phyloP scores from a whole-genome alignment of 2,329 filamentous ascomycete species.

The Pseudocercospora vitis region DNA sequence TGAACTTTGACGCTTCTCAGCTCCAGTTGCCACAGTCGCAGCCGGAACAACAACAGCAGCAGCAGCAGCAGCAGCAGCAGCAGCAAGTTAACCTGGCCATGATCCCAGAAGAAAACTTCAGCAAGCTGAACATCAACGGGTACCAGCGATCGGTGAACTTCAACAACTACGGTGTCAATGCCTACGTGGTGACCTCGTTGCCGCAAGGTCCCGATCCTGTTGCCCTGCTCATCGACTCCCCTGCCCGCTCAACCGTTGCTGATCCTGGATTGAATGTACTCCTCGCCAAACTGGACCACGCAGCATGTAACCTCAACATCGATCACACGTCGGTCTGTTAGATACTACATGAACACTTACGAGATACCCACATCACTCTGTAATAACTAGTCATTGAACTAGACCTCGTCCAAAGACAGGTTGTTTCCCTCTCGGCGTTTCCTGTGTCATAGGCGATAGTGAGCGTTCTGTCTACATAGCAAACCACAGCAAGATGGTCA shows the following conservation, averaged over 20 bases:
- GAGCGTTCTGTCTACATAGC: constrained; percentile 1
- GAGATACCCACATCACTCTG: constrained; percentile 19
- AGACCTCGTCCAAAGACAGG: background rate
- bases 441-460: background rate
- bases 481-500: background rate
- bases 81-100: constrained; percentile 72
- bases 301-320: constrained; percentile 24
- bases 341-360: constrained; percentile 8
- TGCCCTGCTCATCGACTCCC: constrained; percentile 29
- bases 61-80: constrained; percentile 40
- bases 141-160: constrained; percentile 49
- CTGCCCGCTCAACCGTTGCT: constrained; percentile 14
- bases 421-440: background rate
- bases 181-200: constrained; percentile 36
- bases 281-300: constrained; percentile 35
- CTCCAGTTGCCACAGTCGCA: constrained; percentile 36
- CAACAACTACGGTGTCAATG: constrained; percentile 41
- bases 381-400: background rate
- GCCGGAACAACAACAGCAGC: constrained; percentile 25
- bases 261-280: constrained; percentile 29
- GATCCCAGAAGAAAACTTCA: constrained; percentile 80
- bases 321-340: constrained; percentile 6
- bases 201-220: constrained; percentile 30
- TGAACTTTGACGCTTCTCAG: constrained; percentile 42
- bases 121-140: constrained; percentile 64